Evolutionary conservation across 441 rosid genomes (phyloP).

Genomic region (Populus hybrid): DNA sequence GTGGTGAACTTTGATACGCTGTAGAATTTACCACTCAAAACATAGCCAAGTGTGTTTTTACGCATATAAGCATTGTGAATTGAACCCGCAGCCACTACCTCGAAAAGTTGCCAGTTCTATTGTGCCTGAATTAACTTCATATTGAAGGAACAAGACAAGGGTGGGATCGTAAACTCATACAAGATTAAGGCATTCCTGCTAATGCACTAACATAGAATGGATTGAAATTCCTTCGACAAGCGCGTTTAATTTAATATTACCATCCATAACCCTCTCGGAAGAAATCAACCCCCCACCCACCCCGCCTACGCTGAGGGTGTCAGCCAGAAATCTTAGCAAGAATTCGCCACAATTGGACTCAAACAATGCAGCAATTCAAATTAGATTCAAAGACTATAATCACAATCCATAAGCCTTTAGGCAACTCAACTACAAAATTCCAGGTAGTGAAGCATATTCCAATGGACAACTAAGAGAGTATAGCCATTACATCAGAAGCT

Average conservation of each 20-base stretch:
- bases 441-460: constrained; percentile 2
- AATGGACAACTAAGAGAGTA: constrained; percentile 55
- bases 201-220: too few species aligned
- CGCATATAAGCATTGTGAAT: background rate
- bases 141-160: too few species aligned
- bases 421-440: constrained; percentile 35
- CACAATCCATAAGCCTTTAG: constrained; percentile 21
- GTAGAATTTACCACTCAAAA: background rate
- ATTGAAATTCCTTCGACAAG: background rate
- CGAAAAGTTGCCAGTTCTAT: too few species aligned
- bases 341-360: background rate
- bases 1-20: background rate
- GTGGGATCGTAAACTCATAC: too few species aligned
- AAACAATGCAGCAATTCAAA: background rate
- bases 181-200: too few species aligned
- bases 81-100: too few species aligned
- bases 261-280: background rate
- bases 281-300: background rate
- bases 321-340: background rate
- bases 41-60: background rate
- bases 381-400: constrained; percentile 18
- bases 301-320: background rate
- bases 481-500: constrained; percentile 88
- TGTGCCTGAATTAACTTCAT: too few species aligned
- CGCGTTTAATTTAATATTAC: background rate